Percentiles rank a stretch among this genome's conserved stretches.
These are phyloP conservation scores for Metarhizium brunneum DNA, from an alignment of 2,329 filamentous ascomycete species.

Conservation along the genomic window DNA sequence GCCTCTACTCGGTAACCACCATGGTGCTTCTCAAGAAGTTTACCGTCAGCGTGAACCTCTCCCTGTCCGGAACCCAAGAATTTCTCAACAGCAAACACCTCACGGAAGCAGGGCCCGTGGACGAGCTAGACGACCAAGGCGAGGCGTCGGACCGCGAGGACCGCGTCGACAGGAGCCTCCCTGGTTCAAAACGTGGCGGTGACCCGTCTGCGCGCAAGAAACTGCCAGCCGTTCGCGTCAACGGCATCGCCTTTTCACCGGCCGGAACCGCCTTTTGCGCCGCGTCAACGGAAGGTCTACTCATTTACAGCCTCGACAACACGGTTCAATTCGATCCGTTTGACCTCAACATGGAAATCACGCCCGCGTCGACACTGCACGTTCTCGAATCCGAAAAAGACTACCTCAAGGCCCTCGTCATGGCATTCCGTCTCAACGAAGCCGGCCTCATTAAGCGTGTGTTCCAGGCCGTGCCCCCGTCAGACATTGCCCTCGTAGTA, in stretches of 20 bases:
- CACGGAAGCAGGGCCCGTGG: conserved; percentile 80
- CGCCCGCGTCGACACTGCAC: conserved; percentile 71
- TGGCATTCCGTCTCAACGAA: conserved; percentile 95
- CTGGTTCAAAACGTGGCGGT: conserved; percentile 73
- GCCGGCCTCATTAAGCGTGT: conserved; percentile 71
- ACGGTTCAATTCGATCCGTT: conserved; percentile 87
- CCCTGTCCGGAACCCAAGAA: conserved; percentile 90
- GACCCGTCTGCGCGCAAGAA: conserved; percentile 73
- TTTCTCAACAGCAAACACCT: conserved; percentile 88
- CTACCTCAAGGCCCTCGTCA: conserved; percentile 85
- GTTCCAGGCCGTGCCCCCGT: conserved; percentile 71
- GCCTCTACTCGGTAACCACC: conserved; percentile 88
- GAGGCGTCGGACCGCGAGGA: conserved; percentile 86
- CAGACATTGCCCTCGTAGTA: conserved; percentile 69
- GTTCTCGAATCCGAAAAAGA: conserved; percentile 61
- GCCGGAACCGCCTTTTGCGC: conserved; percentile 88
- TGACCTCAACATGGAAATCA: conserved; percentile 89
- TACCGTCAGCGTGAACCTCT: conserved; percentile 92
- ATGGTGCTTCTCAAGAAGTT: conserved; percentile 91
- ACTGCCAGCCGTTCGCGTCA: conserved; percentile 75
- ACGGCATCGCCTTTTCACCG: conserved; percentile 77
- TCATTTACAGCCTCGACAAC: conserved; percentile 87
- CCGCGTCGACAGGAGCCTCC: conserved; percentile 67
- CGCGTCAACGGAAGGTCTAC: conserved; percentile 83
- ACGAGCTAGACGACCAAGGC: conserved; percentile 77